Base-by-base conservation (phyloP, 345 rosid genomes). In the Hibiscus trionum region DNA sequence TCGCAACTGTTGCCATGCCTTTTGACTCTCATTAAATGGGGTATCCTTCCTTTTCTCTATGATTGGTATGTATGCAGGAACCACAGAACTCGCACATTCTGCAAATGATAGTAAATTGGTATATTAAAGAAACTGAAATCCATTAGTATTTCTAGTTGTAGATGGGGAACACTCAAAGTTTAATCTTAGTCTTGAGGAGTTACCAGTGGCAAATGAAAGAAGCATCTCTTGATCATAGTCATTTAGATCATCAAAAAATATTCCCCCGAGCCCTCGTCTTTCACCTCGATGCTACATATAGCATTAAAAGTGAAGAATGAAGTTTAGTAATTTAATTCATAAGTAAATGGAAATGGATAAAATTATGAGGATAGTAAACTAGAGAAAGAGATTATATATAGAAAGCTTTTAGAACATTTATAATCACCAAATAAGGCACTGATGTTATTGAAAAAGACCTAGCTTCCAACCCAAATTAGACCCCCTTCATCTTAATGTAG, bases 211-310 rank as follows among this genome's bases (percentile, higher is more conserved):
- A 77, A 95, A 95, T 50, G 90, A 77, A 71, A 95, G 91, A 76
- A 92, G 98, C 98, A 92, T 95, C 75, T 92, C 99, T 65, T 90
- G 97, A 82, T 92, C 96, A 37, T 86, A 84, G 73, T 90, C 88
- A 79, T 92, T 90, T 72, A 95, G 86, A 82, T 95, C 99, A 82
- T 95, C 99, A 78, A 95, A 95, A 83, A 95, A 95, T 63, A 95
- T 87, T 60, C 97, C 99, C 65, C 99, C 99, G 74, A 95, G 97
- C 72, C 99, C 97, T 82, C 97, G 84, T 72, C 99, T 85, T 85
- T 95, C 99, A 70, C 73, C 87, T 66, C 97, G 91, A 73, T 95
- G 99, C 99, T 95, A 85, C 80, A 91, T 27, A 77, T 3, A 71
- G 29, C 69, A 57, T 57, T 24, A 61, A 31, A 19, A 29, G 21